phyloP scores from a whole-genome alignment of 305 asterid genomes.

The Fraxinus ornus region DNA sequence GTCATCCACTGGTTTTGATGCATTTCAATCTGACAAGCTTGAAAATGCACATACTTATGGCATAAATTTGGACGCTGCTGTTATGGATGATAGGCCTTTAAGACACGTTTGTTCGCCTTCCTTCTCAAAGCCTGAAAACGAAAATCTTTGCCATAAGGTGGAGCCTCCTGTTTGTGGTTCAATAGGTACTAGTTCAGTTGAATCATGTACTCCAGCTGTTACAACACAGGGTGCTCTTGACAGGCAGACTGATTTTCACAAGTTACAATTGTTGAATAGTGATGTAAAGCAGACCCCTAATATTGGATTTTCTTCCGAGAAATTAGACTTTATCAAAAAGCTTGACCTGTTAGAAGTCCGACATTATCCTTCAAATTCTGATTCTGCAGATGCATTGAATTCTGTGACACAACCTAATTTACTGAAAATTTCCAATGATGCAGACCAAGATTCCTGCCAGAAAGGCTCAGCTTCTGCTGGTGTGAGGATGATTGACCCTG shows the following conservation, averaged over 20 bases:
- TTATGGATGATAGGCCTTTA: slow-evolving; percentile 27
- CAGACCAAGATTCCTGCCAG: slow-evolving; percentile 15
- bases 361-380: slow-evolving; percentile 40
- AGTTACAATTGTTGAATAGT: slow-evolving; percentile 25
- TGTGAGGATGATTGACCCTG: slow-evolving; percentile 31
- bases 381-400: slow-evolving; percentile 35
- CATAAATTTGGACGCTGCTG: slow-evolving; percentile 19
- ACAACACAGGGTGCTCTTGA: slow-evolving; percentile 30
- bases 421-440: slow-evolving; percentile 24
- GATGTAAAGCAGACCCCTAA: slow-evolving; percentile 28
- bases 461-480: slow-evolving; percentile 30
- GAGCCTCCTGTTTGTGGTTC: slow-evolving; percentile 33
- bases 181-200: slow-evolving; percentile 28
- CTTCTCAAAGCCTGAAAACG: slow-evolving; percentile 21
- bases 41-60: slow-evolving; percentile 13
- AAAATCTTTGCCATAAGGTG: slow-evolving; percentile 11
- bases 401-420: slow-evolving; percentile 28
- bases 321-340: slow-evolving; percentile 30
- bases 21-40: slow-evolving; percentile 22
- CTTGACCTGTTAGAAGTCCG: slow-evolving; percentile 28
- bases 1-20: slow-evolving; percentile 31
- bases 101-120: slow-evolving; percentile 27
- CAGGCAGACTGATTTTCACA: slow-evolving; percentile 26
- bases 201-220: slow-evolving; percentile 35
- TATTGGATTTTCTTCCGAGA: slow-evolving; percentile 36